Base-by-base conservation (phyloP, 2,329 filamentous ascomycete species). In the Talaromyces sp. region DNA sequence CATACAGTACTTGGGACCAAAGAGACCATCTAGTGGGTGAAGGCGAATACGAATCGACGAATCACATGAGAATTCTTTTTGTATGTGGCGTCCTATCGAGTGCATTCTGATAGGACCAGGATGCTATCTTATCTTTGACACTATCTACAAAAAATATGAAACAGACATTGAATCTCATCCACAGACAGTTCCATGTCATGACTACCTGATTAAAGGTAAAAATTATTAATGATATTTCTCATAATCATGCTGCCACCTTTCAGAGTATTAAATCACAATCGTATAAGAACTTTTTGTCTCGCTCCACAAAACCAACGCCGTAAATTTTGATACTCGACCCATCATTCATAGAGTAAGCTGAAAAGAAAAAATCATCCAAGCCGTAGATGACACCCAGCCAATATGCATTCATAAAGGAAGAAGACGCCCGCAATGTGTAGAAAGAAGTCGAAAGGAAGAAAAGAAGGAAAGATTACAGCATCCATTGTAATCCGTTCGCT, bases 401-500 rank as follows among this genome's bases (percentile, higher is more conserved):
- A 54, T 56, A 62, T 62, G 60, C 60, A 61, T 41, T 62, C 60
- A 27, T 62, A 22, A 48, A 43, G 24, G 41, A 50, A 35, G n/a
- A 19, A 27, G 37, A 65, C 63, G 63, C 63, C 58, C 52, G 63
- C 52, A 65, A 60, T 62, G 60, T 41, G 3, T 61, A 9, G 33
- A 52, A 60, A n/a, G 1, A 27, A 22, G 16, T 13, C n/a, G 37
- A 19, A 61, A 56, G 24, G 14, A 0, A 5, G 6, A 39, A 35
- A 22, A 11, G 13, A 10, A 22, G 33, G 22, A 14, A 13, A 61
- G 7, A 50, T 64, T n/a, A 80, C 61, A 79, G 68, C 94, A 97
- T 98, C 95, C 95, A 99, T 16, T 90, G 92, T 73, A 95, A 81
- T 5, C 94, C 94, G 75, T 98, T 98, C 37, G 93, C 92, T 71